Evolutionary conservation across 768 basidiomycete species (phyloP).

Genomic region (Boletus pseudo-olivaceus): DNA sequence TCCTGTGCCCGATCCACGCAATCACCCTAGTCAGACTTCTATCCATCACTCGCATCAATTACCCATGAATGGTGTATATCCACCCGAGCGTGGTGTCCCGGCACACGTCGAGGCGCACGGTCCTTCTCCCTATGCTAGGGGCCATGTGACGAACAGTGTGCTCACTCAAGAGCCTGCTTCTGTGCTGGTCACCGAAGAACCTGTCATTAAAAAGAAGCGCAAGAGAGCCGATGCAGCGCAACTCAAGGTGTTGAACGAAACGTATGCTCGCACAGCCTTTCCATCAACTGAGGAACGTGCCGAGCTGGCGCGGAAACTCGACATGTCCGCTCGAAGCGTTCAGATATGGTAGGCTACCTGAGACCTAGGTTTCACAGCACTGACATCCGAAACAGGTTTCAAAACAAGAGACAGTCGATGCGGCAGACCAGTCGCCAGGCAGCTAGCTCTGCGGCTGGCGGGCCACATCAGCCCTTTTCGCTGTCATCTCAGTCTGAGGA

Average conservation of each 20-base stretch:
- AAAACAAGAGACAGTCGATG: conserved; percentile 84
- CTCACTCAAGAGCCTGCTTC: conserved; percentile 34
- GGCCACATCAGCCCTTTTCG: conserved; percentile 49
- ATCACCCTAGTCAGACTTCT: conserved; percentile 24
- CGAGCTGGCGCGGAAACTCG: conserved; percentile 68
- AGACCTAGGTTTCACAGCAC: conserved; percentile 12
- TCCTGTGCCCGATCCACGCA: conserved; percentile 37
- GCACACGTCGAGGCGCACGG: conserved; percentile 38
- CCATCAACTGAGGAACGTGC: conserved; percentile 86
- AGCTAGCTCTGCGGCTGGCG: conserved; percentile 41
- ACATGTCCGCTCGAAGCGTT: conserved; percentile 82
- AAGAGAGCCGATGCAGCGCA: conserved; percentile 81
- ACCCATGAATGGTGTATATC: conserved; percentile 25
- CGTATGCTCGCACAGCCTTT: conserved; percentile 77
- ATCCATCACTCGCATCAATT: conserved; percentile 30
- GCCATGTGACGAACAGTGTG: conserved; percentile 27
- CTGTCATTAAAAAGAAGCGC: conserved; percentile 84
- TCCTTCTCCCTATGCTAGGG: conserved; percentile 53
- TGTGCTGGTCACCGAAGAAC: conserved; percentile 49
- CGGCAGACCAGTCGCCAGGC: conserved; percentile 70
- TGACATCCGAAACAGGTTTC: conserved; percentile 58
- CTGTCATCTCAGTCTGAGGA: conserved; percentile 36
- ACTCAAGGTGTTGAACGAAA: conserved; percentile 76
- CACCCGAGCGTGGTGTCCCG: conserved; percentile 35
- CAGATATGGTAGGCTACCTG: conserved; percentile 68